Conservation (phyloP, 306 rosid species). For the Pachyrhizus erosus region DNA sequence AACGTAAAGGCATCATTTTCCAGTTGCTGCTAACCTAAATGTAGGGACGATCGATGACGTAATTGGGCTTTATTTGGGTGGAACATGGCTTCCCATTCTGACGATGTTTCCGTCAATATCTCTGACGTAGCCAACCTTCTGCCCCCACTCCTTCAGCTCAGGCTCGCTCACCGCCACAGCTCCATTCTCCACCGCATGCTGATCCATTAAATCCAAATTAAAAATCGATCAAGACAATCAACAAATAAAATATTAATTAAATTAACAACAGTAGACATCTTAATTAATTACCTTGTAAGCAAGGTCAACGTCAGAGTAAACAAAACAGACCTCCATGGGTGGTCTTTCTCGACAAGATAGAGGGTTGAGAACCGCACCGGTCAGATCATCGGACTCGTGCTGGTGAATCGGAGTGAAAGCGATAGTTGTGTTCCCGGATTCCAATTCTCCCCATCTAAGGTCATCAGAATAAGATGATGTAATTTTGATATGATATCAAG, state of each 20-base stretch:
- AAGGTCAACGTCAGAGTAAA: conserved; percentile 71
- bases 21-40: not conserved
- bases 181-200: conserved; percentile 89
- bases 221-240: not conserved
- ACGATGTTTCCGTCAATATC: conserved; percentile 80
- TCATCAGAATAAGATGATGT: not conserved
- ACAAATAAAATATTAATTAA: too few species aligned
- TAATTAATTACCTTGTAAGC: conserved; percentile 56
- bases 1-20: not conserved
- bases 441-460: conserved; percentile 88
- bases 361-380: conserved; percentile 64
- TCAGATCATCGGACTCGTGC: conserved; percentile 76
- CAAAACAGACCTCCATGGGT: conserved; percentile 75
- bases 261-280: too few species aligned
- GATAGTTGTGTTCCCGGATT: conserved; percentile 75
- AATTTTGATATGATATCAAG: too few species aligned
- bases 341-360: conserved; percentile 52
- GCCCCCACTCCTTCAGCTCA: conserved; percentile 82
- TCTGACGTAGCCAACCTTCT: conserved; percentile 84
- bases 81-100: conserved; percentile 78
- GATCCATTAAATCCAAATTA: conserved; percentile 15
- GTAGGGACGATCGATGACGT: too few species aligned
- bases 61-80: conserved; percentile 11
- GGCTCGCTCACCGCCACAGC: conserved; percentile 80
- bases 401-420: conserved; percentile 86